Conservation (phyloP, 2,329 filamentous ascomycete genomes). For the Ophiosphaerella herpotricha region DNA sequence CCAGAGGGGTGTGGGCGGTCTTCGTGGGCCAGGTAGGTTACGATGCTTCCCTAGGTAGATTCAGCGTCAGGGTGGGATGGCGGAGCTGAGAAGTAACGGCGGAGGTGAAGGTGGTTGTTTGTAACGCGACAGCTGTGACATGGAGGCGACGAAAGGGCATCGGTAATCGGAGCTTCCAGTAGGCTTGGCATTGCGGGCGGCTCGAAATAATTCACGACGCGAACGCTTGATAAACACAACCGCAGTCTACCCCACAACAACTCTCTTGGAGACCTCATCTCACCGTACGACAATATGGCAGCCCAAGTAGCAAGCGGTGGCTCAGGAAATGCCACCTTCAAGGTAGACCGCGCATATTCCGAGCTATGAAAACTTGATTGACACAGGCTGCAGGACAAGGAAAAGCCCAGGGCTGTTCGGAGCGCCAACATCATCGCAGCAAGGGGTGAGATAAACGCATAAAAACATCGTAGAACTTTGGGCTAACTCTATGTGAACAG, state of each 20-base stretch:
- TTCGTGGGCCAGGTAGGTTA: conserved; percentile 4
- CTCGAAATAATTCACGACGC: conserved; percentile 32
- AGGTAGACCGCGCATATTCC: conserved; percentile 48
- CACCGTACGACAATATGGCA: conserved; percentile 35
- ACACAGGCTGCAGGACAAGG: conserved; percentile 69
- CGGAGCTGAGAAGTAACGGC: conserved; percentile 21
- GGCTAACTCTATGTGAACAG: conserved; percentile 53
- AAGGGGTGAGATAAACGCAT: conserved; percentile 66
- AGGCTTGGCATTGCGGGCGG: conserved; percentile 14
- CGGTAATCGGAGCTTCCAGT: conserved; percentile 11
- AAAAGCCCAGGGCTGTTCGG: conserved; percentile 97
- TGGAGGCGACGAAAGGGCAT: neutral
- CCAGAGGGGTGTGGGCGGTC: conserved; percentile 6
- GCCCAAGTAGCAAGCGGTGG: conserved; percentile 38
- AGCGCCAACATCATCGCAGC: conserved; percentile 97
- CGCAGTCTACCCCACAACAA: conserved; percentile 25
- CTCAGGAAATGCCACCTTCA: conserved; percentile 69
- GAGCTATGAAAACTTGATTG: conserved; percentile 42
- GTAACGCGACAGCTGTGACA: neutral
- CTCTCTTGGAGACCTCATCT: conserved; percentile 18
- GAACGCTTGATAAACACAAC: conserved; percentile 26
- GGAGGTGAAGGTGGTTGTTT: conserved; percentile 6
- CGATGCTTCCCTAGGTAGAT: conserved; percentile 23
- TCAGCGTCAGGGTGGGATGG: conserved; percentile 27
- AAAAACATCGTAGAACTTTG: conserved; percentile 20